Evolutionary conservation across 2,329 filamentous ascomycete species (phyloP).

Genomic region (Macroventuria anomochaeta): DNA sequence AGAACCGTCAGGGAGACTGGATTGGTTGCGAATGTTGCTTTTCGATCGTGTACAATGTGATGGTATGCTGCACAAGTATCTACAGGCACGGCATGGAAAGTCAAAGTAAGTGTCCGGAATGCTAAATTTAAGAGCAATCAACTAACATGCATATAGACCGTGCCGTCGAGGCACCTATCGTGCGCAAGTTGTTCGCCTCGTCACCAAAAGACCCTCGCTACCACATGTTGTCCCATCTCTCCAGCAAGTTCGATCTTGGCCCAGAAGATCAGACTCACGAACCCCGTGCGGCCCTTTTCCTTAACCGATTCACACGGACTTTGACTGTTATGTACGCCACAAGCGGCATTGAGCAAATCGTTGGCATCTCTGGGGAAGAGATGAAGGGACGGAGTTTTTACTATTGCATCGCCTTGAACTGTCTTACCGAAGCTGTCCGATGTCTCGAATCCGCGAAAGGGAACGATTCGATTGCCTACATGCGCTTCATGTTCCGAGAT

Average conservation of each 20-base stretch:
- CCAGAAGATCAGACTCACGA: slow-evolving; percentile 68
- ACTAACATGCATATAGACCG: slow-evolving; percentile 64
- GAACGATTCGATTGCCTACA: slow-evolving; percentile 88
- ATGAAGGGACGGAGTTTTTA: slow-evolving; percentile 83
- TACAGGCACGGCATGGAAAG: slow-evolving; percentile 73
- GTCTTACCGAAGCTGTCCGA: slow-evolving; percentile 75
- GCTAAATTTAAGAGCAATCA: neutral
- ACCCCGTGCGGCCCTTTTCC: slow-evolving; percentile 80
- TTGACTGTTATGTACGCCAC: slow-evolving; percentile 88
- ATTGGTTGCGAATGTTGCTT: slow-evolving; percentile 87
- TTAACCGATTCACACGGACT: slow-evolving; percentile 85
- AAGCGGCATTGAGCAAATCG: slow-evolving; percentile 73
- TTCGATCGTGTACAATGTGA: slow-evolving; percentile 84
- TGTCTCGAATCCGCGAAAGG: slow-evolving; percentile 86
- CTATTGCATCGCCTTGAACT: slow-evolving; percentile 81
- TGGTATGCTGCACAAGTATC: slow-evolving; percentile 83
- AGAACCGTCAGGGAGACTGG: slow-evolving; percentile 72
- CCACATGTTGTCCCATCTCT: slow-evolving; percentile 86
- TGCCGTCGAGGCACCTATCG: slow-evolving; percentile 76
- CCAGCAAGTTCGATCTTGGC: slow-evolving; percentile 73
- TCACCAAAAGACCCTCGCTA: slow-evolving; percentile 84
- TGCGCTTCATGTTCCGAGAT: slow-evolving; percentile 84
- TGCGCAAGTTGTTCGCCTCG: slow-evolving; percentile 79
- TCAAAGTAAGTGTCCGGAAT: slow-evolving; percentile 67
- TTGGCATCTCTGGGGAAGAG: slow-evolving; percentile 73